Percentiles rank a stretch among this genome's conserved stretches.
Conservation (phyloP, 2,329 filamentous ascomycete species). For the Thelonectria blattea region DNA sequence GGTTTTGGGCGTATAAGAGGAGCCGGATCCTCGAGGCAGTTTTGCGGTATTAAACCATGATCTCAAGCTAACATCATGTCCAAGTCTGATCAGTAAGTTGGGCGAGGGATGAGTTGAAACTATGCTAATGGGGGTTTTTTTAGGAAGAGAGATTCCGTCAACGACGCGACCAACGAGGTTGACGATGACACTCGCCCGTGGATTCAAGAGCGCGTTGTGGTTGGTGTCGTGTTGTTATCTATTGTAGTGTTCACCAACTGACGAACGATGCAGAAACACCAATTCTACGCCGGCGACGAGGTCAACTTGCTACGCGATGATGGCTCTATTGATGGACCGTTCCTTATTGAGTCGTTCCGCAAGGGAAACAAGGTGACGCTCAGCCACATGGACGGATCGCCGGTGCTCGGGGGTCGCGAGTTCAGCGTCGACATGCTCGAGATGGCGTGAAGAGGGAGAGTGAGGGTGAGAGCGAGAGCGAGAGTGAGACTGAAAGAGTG, state of each 20-base stretch:
- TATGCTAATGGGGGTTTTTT: background rate
- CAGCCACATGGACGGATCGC: background rate
- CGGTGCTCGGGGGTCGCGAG: background rate
- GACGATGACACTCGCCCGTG: background rate
- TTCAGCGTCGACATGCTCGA: background rate
- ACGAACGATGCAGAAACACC: background rate
- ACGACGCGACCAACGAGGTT: background rate
- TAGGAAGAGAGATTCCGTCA: background rate
- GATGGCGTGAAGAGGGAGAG: background rate
- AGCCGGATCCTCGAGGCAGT: background rate
- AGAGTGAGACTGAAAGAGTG: no score
- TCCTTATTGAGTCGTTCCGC: background rate
- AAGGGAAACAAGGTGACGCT: background rate
- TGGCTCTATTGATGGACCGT: background rate
- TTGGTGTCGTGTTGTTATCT: background rate
- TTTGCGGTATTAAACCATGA: background rate
- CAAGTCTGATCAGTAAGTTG: background rate
- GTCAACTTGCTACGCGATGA: background rate
- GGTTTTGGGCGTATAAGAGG: background rate
- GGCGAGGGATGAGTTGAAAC: background rate
- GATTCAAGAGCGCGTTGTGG: background rate
- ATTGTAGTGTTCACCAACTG: background rate
- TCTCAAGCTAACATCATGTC: background rate
- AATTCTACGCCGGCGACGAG: background rate
- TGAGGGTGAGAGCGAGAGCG: no score